Evolutionary conservation across 2,329 filamentous ascomycete genomes (phyloP), one percentile per base, ranked within the genome.

Genomic region (Didymella lethalis): DNA sequence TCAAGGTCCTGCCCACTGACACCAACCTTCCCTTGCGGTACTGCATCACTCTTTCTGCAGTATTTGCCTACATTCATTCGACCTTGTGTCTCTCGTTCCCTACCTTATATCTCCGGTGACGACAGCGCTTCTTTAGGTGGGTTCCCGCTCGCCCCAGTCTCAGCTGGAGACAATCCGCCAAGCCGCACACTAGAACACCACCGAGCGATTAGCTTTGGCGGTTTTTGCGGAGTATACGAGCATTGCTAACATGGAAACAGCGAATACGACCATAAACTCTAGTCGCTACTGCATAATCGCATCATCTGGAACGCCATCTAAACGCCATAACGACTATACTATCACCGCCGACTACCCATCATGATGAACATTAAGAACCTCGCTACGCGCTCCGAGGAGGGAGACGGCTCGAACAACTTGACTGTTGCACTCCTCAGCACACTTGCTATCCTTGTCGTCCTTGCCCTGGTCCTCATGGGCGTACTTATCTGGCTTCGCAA

Each of bases 341-440:
- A 44, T 44, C 26, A 53, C 51, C 50, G 44, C 58, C 53, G 40
- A 49, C 62, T 45, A 64, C 38, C 58, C 64, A 67, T 45, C 64
- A 75, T 73, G 69, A 81, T 81, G 76, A 78, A 78, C 60, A 66
- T 84, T 63, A 77, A 74, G 54, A 72, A 89, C 64, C 80, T 84
- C 68, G 77, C 79, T 72, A 85, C 87, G 65, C 75, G 76, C 67
- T 79, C 82, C 72, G 71, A 78, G 63, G 69, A 72, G 55, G 66
- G 78, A 67, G 79, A 79, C 58, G 79, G 81, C 68, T 81, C 90
- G 67, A 86, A 82, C 61, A 79, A 80, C 36, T 84, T 85, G 45
- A 88, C 90, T 80, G 83, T 93, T 76, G 88, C 92, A 73, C 86
- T 96, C 43, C 82, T 97, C 75, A 90, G 96, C 69, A 85, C 87